phyloP scores from a whole-genome alignment of 2,329 filamentous ascomycete species.

The Delphinella strobiligena region DNA sequence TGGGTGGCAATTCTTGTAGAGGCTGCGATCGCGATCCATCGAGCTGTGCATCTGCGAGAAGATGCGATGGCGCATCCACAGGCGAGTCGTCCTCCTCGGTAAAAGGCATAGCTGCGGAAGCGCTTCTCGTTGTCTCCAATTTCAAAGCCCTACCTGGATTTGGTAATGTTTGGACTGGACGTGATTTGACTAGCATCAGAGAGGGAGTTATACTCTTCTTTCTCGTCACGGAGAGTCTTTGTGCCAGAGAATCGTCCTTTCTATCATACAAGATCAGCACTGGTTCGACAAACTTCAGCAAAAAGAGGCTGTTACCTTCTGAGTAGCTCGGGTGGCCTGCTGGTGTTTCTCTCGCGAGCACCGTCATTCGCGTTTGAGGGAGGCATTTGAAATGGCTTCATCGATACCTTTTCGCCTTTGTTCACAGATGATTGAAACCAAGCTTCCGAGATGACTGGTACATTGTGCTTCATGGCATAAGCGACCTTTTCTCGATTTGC shows the following conservation, averaged over 20 bases:
- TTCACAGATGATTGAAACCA: slow-evolving; percentile 52
- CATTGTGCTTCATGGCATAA: slow-evolving; percentile 59
- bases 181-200: slow-evolving; percentile 11
- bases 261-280: slow-evolving; percentile 7
- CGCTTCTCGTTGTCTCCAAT: background rate
- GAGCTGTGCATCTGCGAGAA: slow-evolving; percentile 1
- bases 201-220: slow-evolving; percentile 19
- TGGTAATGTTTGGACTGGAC: background rate
- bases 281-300: too few relatives aligned
- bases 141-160: too few relatives aligned
- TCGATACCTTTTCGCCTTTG: background rate
- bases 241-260: slow-evolving; percentile 7
- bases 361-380: too few relatives aligned
- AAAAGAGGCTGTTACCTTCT: background rate
- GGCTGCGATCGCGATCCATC: slow-evolving; percentile 8
- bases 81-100: slow-evolving; percentile 19
- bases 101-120: slow-evolving; percentile 12
- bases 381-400: background rate
- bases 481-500: slow-evolving; percentile 62
- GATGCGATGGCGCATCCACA: slow-evolving; percentile 8
- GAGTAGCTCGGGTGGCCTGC: background rate
- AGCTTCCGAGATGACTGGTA: slow-evolving; percentile 67
- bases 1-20: slow-evolving; percentile 18
- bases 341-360: background rate
- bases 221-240: slow-evolving; percentile 20